phyloP scores from a whole-genome alignment of 805 yeast genomes.

The Candida orba region DNA sequence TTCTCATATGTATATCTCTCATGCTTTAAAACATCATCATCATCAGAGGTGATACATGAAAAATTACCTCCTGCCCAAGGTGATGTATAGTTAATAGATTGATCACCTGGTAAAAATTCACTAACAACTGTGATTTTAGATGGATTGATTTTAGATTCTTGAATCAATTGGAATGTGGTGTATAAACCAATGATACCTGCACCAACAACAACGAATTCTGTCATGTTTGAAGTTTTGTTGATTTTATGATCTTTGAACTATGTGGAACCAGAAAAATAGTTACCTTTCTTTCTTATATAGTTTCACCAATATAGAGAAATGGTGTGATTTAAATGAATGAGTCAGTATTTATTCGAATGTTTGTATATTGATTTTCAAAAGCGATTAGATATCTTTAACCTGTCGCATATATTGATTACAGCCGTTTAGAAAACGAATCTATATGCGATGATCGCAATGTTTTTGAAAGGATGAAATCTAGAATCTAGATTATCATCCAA shows the following conservation, averaged over 20 bases:
- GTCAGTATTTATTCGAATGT: no score
- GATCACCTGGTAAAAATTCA: constrained; percentile 71
- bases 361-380: no score
- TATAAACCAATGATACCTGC: constrained; percentile 65
- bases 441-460: no score
- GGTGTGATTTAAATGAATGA: no score
- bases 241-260: no score
- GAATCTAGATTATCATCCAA: no score
- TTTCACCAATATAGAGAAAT: no score
- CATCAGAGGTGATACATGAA: constrained; percentile 54
- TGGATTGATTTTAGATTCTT: constrained; percentile 32
- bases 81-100: constrained; percentile 63
- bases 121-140: constrained; percentile 50
- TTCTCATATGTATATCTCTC: constrained; percentile 53
- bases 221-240: not conserved
- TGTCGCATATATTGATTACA: not conserved
- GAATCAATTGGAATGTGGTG: constrained; percentile 45
- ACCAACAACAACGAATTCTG: constrained; percentile 32
- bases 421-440: no score
- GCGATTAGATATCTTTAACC: no score
- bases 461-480: no score
- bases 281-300: no score
- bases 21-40: constrained; percentile 38
- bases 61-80: constrained; percentile 76
- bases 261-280: no score